Evolutionary conservation across 2,329 filamentous ascomycete genomes (phyloP), one percentile per base, ranked within the genome.

Genomic region (Thelonectria blattea): DNA sequence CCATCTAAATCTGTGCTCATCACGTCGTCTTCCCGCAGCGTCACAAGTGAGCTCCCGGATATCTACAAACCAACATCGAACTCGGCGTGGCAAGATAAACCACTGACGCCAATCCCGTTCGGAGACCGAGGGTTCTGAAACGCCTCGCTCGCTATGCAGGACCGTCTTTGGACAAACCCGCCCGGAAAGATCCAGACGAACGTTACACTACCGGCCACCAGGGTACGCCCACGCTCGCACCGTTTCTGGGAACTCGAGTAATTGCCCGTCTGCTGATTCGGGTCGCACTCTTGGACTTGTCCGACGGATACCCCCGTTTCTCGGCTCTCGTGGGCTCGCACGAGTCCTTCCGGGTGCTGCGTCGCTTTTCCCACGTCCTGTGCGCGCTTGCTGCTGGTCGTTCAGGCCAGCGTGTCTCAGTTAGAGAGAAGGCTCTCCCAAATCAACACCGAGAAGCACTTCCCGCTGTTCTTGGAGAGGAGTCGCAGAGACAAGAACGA

Each of bases 251-350:
- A n/a, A n/a, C n/a, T n/a, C n/a, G n/a, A n/a, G n/a, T n/a, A n/a
- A n/a, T 6, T 24, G 6, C 6, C 22, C 22, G 22, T 6, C 6
- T 24, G 22, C 22, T 24, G 6, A 24, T 6, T 24, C 22, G 22
- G 22, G 4, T 34, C 14, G 9, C 9, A 64, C 58, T 64, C 34
- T 58, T 61, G 55, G 58, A 59, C 24, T 53, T 41, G 17, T 22
- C n/a, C 17, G 5, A 11, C 2, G 74, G 74, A 4, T 76, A 75
- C 57, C 74, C 73, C 24, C 69, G 64, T 10, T 73, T 68, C 51
- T 58, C 71, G 9, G 72, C 73, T 10, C 71, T 76, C n/a, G 58
- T 74, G 3, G 61, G 64, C n/a, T 55, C 72, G 1, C 52, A 75
- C 47, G 52, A 62, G 5, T 58, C 69, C 2, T 76, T 67, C 32